Conservation (phyloP, 176 grass and related monocot genomes). For the Rhynchospora tenuis region DNA sequence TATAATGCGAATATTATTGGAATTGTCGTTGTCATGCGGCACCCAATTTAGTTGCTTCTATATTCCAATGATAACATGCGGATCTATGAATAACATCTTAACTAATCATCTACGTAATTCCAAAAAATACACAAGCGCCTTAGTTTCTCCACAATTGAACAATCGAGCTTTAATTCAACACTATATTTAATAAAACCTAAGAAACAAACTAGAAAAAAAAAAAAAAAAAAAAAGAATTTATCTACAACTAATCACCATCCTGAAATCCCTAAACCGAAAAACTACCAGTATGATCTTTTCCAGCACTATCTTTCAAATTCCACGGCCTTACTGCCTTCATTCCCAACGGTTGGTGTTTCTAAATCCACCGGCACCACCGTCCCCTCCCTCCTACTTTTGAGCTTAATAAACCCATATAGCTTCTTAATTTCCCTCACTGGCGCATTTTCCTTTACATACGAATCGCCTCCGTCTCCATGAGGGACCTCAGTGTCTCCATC, state of each 20-base stretch:
- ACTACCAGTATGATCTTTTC: neutral
- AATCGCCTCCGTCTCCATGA: neutral
- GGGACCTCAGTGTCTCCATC: neutral
- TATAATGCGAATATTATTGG: neutral
- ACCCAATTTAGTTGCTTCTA: neutral
- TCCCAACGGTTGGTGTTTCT: neutral
- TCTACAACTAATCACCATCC: neutral
- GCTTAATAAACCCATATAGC: constrained; percentile 17
- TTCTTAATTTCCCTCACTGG: constrained; percentile 23
- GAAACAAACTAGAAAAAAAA: neutral
- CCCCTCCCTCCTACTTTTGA: constrained; percentile 15
- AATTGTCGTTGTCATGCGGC: neutral
- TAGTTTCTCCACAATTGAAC: neutral
- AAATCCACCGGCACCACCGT: constrained; percentile 14
- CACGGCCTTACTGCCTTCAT: neutral
- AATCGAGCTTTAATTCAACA: neutral
- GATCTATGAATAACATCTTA: neutral
- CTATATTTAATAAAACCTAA: neutral
- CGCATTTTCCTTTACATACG: neutral
- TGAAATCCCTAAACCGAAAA: neutral
- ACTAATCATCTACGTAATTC: neutral
- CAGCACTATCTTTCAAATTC: constrained; percentile 5
- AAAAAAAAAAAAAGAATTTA: neutral
- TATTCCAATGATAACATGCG: neutral
- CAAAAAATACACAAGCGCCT: neutral